These are phyloP conservation scores for Clonostachys rosea DNA, from an alignment of 2,329 filamentous ascomycete genomes.

Conservation along the genomic window DNA sequence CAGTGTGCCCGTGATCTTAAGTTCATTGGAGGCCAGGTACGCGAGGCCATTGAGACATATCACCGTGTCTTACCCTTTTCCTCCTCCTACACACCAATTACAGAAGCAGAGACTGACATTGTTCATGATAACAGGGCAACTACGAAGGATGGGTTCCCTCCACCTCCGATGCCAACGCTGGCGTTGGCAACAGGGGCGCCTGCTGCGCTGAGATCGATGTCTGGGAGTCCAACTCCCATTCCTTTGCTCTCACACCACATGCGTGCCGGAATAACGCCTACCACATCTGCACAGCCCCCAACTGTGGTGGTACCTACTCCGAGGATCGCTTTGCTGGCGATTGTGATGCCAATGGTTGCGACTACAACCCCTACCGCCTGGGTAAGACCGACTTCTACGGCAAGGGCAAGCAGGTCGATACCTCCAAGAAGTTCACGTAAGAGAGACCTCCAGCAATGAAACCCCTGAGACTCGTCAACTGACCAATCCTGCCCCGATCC, in stretches of 20 bases:
- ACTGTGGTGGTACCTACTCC: constrained; percentile 43
- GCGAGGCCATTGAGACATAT: background rate
- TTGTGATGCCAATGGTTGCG: constrained; percentile 63
- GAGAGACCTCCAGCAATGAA: background rate
- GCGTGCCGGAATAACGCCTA: constrained; percentile 23
- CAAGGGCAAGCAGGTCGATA: constrained; percentile 52
- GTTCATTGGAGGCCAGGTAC: constrained; percentile 37
- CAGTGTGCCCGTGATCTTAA: constrained; percentile 42
- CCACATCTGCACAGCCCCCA: constrained; percentile 20
- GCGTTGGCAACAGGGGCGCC: constrained; percentile 11
- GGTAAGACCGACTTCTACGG: constrained; percentile 58
- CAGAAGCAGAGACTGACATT: too few species aligned
- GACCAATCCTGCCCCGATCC: background rate
- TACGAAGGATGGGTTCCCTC: constrained; percentile 13
- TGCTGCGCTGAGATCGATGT: constrained; percentile 17
- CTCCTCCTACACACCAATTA: too few species aligned
- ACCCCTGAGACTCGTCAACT: background rate
- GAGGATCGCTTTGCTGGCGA: constrained; percentile 46
- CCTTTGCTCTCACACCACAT: constrained; percentile 15
- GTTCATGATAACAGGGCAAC: constrained; percentile 7
- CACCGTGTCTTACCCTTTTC: background rate
- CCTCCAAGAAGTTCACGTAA: constrained; percentile 45
- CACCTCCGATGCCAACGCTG: constrained; percentile 9
- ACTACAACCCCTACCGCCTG: constrained; percentile 62
- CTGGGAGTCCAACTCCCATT: constrained; percentile 16